Percentiles rank a stretch among this genome's conserved stretches.
These are phyloP conservation scores for Diaporthe sp. DNA, from an alignment of 2,329 filamentous ascomycete species.

Conservation along the genomic window DNA sequence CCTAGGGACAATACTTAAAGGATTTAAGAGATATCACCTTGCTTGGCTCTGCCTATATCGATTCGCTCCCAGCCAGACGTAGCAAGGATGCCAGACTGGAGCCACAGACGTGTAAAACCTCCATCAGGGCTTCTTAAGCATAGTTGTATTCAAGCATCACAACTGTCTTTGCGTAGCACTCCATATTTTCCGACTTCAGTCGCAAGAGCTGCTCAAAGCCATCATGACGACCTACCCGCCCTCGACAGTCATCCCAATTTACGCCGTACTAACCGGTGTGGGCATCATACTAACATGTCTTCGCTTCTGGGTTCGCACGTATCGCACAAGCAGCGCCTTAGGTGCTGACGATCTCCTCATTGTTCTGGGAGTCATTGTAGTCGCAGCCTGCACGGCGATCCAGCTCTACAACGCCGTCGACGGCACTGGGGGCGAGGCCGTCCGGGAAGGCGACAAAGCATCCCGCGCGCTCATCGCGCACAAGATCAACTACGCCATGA, in stretches of 20 bases:
- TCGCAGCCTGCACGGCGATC: not conserved
- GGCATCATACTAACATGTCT: not conserved
- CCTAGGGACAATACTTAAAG: no score
- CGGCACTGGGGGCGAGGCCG: not conserved
- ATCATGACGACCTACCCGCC: not conserved
- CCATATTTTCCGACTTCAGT: no score
- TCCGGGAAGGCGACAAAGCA: not conserved
- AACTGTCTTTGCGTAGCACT: no score
- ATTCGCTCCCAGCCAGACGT: no score
- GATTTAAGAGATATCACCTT: no score
- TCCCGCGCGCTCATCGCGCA: not conserved
- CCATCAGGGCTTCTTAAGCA: no score
- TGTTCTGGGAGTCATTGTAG: not conserved
- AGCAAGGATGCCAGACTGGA: no score
- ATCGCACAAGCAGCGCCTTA: not conserved
- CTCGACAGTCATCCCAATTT: not conserved
- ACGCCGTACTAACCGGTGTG: not conserved
- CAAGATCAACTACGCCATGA: constrained; percentile 1
- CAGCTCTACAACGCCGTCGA: constrained; percentile 1
- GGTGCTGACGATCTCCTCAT: not conserved
- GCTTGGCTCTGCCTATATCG: no score
- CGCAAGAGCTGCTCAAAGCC: no score
- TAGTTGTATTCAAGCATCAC: no score
- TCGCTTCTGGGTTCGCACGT: not conserved
- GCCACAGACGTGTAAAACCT: no score